Base-by-base conservation (phyloP, 139 green algal species). In the Diplosphaera chodatii region DNA sequence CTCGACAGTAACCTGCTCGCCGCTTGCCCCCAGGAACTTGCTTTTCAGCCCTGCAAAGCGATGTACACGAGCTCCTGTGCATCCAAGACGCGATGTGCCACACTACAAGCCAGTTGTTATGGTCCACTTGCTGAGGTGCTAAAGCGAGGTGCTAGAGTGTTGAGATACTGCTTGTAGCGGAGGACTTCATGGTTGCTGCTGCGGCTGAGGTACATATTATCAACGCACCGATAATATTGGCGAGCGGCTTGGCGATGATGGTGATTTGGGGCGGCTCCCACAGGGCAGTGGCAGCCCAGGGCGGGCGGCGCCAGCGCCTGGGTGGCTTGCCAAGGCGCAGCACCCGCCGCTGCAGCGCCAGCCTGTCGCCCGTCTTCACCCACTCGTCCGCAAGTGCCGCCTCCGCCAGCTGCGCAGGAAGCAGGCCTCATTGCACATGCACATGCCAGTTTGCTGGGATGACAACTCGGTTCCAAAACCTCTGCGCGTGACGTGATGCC, bases 301-400 rank as follows among this genome's bases (percentile, higher is more conserved):
- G 32, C 0, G 90, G 91, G 30, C 40, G 69, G 69, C 76, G 79
- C 92, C 91, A 96, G 2, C 89, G 72, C 21, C 87, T 71, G 3
- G 90, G 92, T 22, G 87, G 90, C 75, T 91, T 93, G n/a, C 83
- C 82, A 67, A 97, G 82, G 25, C 87, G 79, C 77, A 96, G 81
- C 32, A 91, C 73, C 16, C 89, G 85, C 40, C 90, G 83, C 78
- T 93, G 86, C 70, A 96, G 71, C 13, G 73, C 77, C 55, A 91
- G 74, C 6, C 76, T 68, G 67, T 91, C 83, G 16, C 91, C 91
- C 37, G 80, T 71, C 25, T 78, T 78, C 55, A 97, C 81, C 81
- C 80, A 89, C 5, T 77, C 66, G 77, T 97, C 91, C 4, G 80
- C 81, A 59, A 96, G 76, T 0, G 83, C 83, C 3, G 83, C 75